Conservation (phyloP, 768 basidiomycete species). For the Russula ochroleuca region DNA sequence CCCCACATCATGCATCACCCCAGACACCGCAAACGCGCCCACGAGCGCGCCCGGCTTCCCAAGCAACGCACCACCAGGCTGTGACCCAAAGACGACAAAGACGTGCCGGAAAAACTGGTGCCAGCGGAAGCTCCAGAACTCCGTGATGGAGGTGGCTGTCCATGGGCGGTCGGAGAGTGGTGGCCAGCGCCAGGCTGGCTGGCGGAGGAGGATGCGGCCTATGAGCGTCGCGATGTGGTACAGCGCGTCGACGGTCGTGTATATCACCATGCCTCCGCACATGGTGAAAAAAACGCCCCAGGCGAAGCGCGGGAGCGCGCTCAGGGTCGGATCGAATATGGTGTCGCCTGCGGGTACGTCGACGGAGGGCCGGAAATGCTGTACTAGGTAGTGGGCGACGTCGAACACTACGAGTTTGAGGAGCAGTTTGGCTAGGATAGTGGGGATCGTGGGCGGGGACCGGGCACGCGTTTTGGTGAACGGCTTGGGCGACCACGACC, state of each 20-base stretch:
- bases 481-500: constrained; percentile 25
- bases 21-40: constrained; percentile 58
- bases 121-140: constrained; percentile 42
- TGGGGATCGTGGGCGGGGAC: neutral
- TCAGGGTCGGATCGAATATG: constrained; percentile 17
- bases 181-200: constrained; percentile 36
- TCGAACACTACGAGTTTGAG: constrained; percentile 13
- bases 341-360: constrained; percentile 14
- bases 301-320: neutral
- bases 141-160: constrained; percentile 38
- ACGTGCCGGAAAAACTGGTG: constrained; percentile 37
- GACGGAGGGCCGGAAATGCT: constrained; percentile 12
- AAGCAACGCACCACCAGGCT: constrained; percentile 38
- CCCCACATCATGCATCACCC: constrained; percentile 53
- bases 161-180: constrained; percentile 38
- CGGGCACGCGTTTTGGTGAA: neutral
- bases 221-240: constrained; percentile 24
- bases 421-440: neutral
- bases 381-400: constrained; percentile 6
- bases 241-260: neutral
- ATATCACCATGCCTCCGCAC: neutral
- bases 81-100: constrained; percentile 35
- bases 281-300: neutral
- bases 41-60: constrained; percentile 51
- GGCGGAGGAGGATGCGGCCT: constrained; percentile 33